phyloP scores from a whole-genome alignment of 176 grass and related monocot species.

The Lolium multiflorum region DNA sequence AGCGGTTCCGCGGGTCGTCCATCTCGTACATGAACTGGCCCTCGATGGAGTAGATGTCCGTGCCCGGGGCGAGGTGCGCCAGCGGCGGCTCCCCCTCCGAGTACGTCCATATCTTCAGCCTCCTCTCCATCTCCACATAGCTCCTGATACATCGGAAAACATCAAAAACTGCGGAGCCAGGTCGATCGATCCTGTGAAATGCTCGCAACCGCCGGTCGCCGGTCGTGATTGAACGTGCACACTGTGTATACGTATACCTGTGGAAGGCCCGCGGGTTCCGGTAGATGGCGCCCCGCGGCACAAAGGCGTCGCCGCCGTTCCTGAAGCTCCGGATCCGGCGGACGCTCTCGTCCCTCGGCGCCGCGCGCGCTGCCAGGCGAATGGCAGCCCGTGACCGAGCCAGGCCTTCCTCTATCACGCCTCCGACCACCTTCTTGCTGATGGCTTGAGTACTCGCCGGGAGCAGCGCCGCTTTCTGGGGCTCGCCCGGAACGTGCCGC shows the following conservation, averaged over 20 bases:
- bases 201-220: background rate
- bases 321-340: constrained; percentile 49
- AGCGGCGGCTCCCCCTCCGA: constrained; percentile 79
- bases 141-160: constrained; percentile 52
- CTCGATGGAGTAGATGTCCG: constrained; percentile 89
- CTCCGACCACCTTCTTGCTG: constrained; percentile 9
- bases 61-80: constrained; percentile 59
- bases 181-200: background rate
- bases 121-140: constrained; percentile 93
- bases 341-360: constrained; percentile 2
- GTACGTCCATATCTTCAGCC: constrained; percentile 84
- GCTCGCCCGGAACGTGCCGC: constrained; percentile 32
- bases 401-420: constrained; percentile 55
- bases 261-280: constrained; percentile 73
- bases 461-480: background rate
- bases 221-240: background rate
- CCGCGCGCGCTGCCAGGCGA: constrained; percentile 42
- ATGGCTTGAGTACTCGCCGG: background rate
- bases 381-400: constrained; percentile 62
- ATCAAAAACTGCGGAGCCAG: background rate
- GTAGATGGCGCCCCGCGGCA: constrained; percentile 79
- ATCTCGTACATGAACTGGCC: constrained; percentile 90
- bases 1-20: constrained; percentile 66
- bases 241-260: constrained; percentile 42
- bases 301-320: constrained; percentile 42